Evolutionary conservation across 176 grass and related monocot genomes (phyloP).

Genomic region (Dendrocalamus sinicus): DNA sequence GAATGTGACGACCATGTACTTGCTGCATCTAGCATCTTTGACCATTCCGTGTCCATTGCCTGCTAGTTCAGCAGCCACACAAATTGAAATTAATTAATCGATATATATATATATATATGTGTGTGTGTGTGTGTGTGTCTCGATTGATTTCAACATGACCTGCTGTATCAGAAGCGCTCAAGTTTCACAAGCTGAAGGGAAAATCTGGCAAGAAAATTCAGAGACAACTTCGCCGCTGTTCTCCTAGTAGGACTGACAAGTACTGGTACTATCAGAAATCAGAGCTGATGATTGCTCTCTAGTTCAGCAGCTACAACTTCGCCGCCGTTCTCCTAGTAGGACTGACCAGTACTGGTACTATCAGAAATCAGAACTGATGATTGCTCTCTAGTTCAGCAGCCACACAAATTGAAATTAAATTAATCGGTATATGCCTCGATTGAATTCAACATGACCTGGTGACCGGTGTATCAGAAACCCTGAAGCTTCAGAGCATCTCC

Average conservation of each 20-base stretch:
- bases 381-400: background rate
- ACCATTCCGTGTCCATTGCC: conserved; percentile 31
- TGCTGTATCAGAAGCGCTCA: background rate
- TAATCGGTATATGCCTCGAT: background rate
- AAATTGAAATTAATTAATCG: background rate
- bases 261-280: too few species aligned
- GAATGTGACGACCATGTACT: conserved; percentile 30
- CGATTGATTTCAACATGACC: background rate
- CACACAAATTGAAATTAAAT: conserved; percentile 1
- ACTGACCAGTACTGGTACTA: too few species aligned
- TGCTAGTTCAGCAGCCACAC: conserved; percentile 20
- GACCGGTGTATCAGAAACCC: background rate
- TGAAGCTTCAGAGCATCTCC: too few species aligned
- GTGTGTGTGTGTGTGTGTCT: too few species aligned
- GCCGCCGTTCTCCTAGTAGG: background rate
- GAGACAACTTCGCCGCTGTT: background rate
- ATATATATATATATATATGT: too few species aligned
- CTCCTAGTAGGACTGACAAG: too few species aligned
- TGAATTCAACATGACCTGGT: conserved; percentile 22
- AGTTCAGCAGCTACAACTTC: background rate
- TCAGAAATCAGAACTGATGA: background rate
- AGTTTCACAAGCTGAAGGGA: background rate
- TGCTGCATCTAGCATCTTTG: conserved; percentile 37
- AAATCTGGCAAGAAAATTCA: background rate
- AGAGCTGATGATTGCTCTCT: background rate